Evolutionary conservation across 2,329 filamentous ascomycete species (phyloP).

Genomic region (Monilinia fructicola): DNA sequence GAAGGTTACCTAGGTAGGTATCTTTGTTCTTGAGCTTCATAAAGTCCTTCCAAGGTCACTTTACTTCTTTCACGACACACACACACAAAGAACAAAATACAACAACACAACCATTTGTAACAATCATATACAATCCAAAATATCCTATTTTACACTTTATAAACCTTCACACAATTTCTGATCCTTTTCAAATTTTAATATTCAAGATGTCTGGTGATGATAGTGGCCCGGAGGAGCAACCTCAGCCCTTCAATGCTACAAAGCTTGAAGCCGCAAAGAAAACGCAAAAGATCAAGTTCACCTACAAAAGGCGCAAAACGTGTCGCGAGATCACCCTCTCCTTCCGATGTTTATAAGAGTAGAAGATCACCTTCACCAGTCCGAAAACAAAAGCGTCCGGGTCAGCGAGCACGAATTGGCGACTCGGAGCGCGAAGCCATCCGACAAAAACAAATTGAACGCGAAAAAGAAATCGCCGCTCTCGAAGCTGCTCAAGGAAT

Average conservation of each 20-base stretch:
- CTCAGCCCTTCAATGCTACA: conserved; percentile 46
- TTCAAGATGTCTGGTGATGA: conserved; percentile 41
- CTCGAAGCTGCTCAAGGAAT: conserved; percentile 52
- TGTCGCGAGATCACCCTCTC: conserved; percentile 34
- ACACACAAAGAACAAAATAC: neutral
- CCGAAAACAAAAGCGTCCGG: conserved; percentile 69
- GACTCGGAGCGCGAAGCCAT: conserved; percentile 67
- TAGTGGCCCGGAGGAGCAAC: conserved; percentile 39
- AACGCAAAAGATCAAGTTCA: conserved; percentile 44
- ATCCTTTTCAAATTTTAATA: neutral
- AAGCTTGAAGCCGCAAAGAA: conserved; percentile 46
- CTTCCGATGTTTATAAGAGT: conserved; percentile 32
- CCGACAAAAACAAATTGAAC: conserved; percentile 56
- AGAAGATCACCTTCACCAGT: conserved; percentile 36
- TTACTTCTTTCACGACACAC: neutral
- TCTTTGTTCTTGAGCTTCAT: conserved; percentile 15
- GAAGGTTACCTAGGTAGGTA: neutral
- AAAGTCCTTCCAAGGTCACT: too few species aligned
- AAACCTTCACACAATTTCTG: neutral
- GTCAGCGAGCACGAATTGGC: conserved; percentile 64
- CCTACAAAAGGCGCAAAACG: conserved; percentile 38
- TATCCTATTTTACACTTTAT: neutral
- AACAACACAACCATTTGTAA: neutral
- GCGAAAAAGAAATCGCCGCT: conserved; percentile 51
- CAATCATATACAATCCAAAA: neutral